Conservation (phyloP, 75 land plant species). For the Sequoia sempervirens region DNA sequence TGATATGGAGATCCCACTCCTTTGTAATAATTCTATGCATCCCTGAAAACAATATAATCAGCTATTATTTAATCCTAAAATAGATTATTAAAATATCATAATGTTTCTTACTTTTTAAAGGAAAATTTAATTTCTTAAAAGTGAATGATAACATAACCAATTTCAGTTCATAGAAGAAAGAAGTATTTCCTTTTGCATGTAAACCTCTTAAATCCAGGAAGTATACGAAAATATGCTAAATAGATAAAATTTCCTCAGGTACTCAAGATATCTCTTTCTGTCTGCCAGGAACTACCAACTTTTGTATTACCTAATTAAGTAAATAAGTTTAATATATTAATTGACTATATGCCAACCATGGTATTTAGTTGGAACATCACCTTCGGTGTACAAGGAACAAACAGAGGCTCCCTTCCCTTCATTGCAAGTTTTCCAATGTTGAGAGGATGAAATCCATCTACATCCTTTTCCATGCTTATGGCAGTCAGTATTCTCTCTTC, state of each 20-base stretch:
- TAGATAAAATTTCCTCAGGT: neutral
- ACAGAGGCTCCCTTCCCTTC: conserved; percentile 87
- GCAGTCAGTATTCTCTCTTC: conserved; percentile 74
- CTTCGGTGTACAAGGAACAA: conserved; percentile 88
- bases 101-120: neutral
- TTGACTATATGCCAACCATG: neutral
- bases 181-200: neutral
- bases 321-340: neutral
- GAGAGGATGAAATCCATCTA: conserved; percentile 91
- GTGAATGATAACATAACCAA: neutral
- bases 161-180: neutral
- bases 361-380: conserved; percentile 15
- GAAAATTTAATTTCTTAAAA: neutral
- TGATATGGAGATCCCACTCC: conserved; percentile 56
- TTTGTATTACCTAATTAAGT: neutral
- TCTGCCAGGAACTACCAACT: neutral
- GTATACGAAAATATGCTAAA: neutral
- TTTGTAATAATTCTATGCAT: conserved; percentile 68
- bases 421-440: conserved; percentile 89
- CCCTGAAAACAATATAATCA: conserved; percentile 40
- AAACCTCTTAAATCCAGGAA: neutral
- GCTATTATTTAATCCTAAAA: neutral
- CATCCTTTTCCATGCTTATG: conserved; percentile 83
- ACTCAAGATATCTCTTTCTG: neutral
- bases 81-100: neutral